Conservation (phyloP, 2,329 filamentous ascomycete species). For the Beauveria medogensis region DNA sequence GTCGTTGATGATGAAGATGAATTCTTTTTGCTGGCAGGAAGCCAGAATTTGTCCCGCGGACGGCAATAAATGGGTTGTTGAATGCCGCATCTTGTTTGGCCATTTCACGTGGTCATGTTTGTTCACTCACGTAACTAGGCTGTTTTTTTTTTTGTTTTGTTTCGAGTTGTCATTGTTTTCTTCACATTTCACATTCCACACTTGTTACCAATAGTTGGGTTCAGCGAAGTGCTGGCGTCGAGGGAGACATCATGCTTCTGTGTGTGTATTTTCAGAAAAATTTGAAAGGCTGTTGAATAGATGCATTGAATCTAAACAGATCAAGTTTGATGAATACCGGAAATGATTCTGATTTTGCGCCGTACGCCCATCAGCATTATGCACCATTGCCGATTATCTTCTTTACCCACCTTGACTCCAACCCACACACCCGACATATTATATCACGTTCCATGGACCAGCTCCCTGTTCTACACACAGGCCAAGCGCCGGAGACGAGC, state of each 20-base stretch:
- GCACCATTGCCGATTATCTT: too few relatives aligned
- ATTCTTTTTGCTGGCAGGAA: too few relatives aligned
- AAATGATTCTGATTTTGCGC: too few relatives aligned
- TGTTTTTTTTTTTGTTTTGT: background rate
- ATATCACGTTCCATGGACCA: too few relatives aligned
- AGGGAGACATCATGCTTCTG: background rate
- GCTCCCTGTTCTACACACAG: background rate
- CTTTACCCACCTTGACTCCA: background rate
- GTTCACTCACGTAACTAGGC: background rate
- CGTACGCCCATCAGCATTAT: too few relatives aligned
- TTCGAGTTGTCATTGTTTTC: background rate
- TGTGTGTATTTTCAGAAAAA: too few relatives aligned
- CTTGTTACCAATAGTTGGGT: background rate
- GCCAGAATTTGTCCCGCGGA: too few relatives aligned
- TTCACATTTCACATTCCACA: background rate
- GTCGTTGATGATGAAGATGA: too few relatives aligned
- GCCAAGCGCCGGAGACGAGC: slow-evolving; percentile 20
- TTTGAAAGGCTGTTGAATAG: too few relatives aligned
- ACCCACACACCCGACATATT: background rate
- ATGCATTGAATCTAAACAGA: too few relatives aligned
- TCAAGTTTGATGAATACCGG: too few relatives aligned
- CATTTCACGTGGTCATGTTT: background rate
- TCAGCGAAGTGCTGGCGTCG: background rate
- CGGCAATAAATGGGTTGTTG: too few relatives aligned
- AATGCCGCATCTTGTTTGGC: background rate